Base-by-base conservation (phyloP, 129 eudicot species). In the Flaveria linearis region DNA sequence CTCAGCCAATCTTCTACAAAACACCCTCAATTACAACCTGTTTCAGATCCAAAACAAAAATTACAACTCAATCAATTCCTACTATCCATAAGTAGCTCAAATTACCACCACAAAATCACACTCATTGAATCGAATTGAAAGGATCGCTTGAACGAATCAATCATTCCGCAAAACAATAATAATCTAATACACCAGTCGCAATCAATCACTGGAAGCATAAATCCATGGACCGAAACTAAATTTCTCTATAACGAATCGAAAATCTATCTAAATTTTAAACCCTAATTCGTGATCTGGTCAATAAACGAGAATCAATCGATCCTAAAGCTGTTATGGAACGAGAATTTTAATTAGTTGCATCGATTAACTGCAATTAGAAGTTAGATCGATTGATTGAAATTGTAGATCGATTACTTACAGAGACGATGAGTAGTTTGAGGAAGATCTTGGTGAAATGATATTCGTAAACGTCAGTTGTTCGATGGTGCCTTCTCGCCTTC, bases 391-490 rank as follows among this genome's bases (percentile, higher is more conserved):
- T 46, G 63, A 78, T 56, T 68, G 46, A 73, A 49, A 61, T 71
- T 50, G 80, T 68, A 20, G 83, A 83, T 74, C 81, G 80, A 52
- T 36, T 66, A 80, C 79, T 80, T 80, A 73, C 73, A 73, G 75
- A 68, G 74, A 80, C 55, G 72, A 69, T 72, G 78, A 39, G 77
- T 51, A 12, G 16, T 79, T 66, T 51, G 58, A 63, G 67, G 67
- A 60, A 45, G 28, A 68, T 81, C 23, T 26, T 68, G 75, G 9
- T 28, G 81, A 70, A 49, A 78, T 49, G 82, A 69, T 20, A 45
- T 68, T 69, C 49, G 66, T 66, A 55, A 57, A 56, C 36, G 60
- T 42, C 41, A 43, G 82, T 69, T 78, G 79, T 75, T n/a, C 22
- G n/a, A 18, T 28, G 14, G 36, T 75, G 45, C 55, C 36, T 75